A percentile compares a stretch with the other conserved stretches of the same genome.
These are phyloP conservation scores for Escallonia herrerae DNA, from an alignment of 129 eudicot genomes.

Conservation along the genomic window DNA sequence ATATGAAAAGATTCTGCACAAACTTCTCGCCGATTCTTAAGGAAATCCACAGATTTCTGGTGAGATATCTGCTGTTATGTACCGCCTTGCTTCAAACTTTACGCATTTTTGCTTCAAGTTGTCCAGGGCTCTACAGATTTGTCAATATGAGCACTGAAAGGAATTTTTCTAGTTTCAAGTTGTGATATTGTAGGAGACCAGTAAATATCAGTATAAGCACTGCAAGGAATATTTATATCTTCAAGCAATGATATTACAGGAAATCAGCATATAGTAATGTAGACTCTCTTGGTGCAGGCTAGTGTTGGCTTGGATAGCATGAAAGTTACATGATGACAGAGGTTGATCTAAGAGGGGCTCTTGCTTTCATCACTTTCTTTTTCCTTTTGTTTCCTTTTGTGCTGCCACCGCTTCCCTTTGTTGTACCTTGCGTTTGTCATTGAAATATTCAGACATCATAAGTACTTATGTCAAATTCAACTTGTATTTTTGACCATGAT, in stretches of 20 bases:
- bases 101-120: too few relatives aligned
- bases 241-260: neutral
- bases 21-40: slow-evolving; percentile 61
- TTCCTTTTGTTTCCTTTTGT: slow-evolving; percentile 1
- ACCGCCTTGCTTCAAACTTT: neutral
- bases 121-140: too few relatives aligned
- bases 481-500: neutral
- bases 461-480: neutral
- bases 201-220: too few relatives aligned
- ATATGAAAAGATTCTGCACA: slow-evolving; percentile 57
- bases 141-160: too few relatives aligned
- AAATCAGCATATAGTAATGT: neutral
- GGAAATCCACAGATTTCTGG: slow-evolving; percentile 82
- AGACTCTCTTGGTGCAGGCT: slow-evolving; percentile 43
- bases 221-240: neutral
- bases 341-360: slow-evolving; percentile 7
- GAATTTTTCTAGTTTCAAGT: too few relatives aligned
- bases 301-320: slow-evolving; percentile 66
- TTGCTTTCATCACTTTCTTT: slow-evolving; percentile 6
- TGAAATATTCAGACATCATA: neutral
- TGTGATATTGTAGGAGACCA: too few relatives aligned
- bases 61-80: slow-evolving; percentile 17
- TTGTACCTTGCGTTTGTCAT: neutral
- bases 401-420: neutral
- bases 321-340: slow-evolving; percentile 62